Evolutionary conservation across 2,329 filamentous ascomycete genomes (phyloP).

Genomic region (Daldinia eschscholtzii): DNA sequence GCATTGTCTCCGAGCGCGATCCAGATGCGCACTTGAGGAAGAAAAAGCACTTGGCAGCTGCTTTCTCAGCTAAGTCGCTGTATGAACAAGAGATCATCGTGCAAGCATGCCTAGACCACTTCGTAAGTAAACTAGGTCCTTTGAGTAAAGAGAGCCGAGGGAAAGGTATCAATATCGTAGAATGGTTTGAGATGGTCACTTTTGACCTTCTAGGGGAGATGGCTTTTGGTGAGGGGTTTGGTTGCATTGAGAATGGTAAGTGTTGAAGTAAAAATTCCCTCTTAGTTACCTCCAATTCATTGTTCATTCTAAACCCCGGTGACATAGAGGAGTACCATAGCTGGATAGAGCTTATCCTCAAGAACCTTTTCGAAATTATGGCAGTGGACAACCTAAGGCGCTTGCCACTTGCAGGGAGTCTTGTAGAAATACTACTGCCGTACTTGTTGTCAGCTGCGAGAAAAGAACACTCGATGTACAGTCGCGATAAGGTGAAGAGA

Average conservation of each 20-base stretch:
- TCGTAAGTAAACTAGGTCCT: neutral
- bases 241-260: constrained; percentile 2
- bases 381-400: neutral
- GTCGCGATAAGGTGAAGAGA: neutral
- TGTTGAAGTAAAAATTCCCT: neutral
- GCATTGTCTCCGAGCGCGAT: neutral
- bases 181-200: constrained; percentile 6
- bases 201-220: constrained; percentile 12
- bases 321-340: neutral
- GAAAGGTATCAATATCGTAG: neutral
- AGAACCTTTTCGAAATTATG: neutral
- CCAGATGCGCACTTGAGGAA: neutral
- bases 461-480: neutral
- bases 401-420: neutral
- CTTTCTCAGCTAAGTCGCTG: neutral
- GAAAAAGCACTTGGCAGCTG: neutral
- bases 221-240: constrained; percentile 11
- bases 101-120: neutral
- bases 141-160: neutral
- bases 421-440: neutral
- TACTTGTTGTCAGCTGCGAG: neutral
- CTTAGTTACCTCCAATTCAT: neutral
- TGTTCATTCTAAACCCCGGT: neutral
- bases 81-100: neutral
- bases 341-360: neutral